Base-by-base conservation (phyloP, 352 stramenopile species). In the Phytopythium vexans region DNA sequence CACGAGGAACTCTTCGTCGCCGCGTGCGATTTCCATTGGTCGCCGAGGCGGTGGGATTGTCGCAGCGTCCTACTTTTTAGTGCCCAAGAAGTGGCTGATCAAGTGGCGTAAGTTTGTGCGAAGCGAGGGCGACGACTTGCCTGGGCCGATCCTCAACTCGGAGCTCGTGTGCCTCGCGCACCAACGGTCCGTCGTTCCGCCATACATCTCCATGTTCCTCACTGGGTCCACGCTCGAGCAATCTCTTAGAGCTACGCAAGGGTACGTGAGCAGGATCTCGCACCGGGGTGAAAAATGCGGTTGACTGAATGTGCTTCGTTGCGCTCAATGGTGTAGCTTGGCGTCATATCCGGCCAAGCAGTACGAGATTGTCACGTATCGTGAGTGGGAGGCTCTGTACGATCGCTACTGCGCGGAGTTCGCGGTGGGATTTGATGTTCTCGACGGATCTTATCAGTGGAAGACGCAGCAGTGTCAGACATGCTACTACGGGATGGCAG, bases 121-220 rank as follows among this genome's bases (percentile, higher is more conserved):
- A 27, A 89, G 76, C 39, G 62, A 85, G 27, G 62, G 51, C 3
- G 68, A 93, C 37, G 70, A 75, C 7, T 56, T 57, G 11, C 86
- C 86, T 0, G 86, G 83, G 0, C 86, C 86, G 12, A 88, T 95
- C 45, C 52, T 92, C 3, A 95, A 93, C 54, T 71, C 81, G 1
- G 79, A 91, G 63, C 62, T 95, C 27, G 79, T 94, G 47, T 95
- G 86, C 41, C 49, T 86, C 37, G 80, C 82, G 12, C 86, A 95
- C 60, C 77, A 88, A 48, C 74, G 76, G 14, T 83, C 82, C 8
- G 85, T 95, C 42, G 74, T 94, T 41, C 86, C 86, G 40, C 70
- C 80, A 9, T 90, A 92, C 52, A 87, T 95, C 48, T 92, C 79
- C 32, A 88, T 95, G 68, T 95, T 95, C 62, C 65, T 95, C 52